Percentiles rank a stretch among this genome's conserved stretches.
Conservation (phyloP, 208 protist genomes). For the Leishmania amazonensis region DNA sequence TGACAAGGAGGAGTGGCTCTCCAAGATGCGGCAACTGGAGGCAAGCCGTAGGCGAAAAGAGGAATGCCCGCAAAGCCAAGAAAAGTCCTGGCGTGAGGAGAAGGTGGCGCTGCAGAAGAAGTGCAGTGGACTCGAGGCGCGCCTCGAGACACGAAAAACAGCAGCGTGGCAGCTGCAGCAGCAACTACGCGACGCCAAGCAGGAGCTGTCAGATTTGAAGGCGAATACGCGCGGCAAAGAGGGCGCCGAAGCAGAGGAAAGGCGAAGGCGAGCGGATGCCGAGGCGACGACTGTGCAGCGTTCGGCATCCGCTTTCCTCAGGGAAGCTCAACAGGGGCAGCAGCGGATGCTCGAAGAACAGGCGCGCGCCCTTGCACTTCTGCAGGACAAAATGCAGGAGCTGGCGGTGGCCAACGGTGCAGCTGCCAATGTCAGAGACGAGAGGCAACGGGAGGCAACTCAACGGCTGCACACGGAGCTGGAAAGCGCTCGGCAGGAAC, state of each 20-base stretch:
- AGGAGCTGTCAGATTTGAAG: constrained; percentile 16
- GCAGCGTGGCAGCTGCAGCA: constrained; percentile 24
- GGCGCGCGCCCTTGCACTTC: not conserved
- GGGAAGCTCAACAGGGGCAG: constrained; percentile 22
- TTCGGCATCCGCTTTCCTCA: constrained; percentile 13
- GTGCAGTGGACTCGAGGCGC: constrained; percentile 27
- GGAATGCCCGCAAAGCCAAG: not conserved
- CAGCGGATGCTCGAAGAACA: constrained; percentile 29
- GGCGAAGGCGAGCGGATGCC: constrained; percentile 7
- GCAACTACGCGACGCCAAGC: constrained; percentile 27
- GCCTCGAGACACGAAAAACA: constrained; percentile 21
- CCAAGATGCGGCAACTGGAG: not conserved
- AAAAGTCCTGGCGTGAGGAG: constrained; percentile 25
- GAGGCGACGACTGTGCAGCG: constrained; percentile 15
- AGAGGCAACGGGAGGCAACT: constrained; percentile 19
- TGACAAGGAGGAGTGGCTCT: not conserved
- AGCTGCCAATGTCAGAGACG: constrained; percentile 14
- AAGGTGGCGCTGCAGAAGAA: constrained; percentile 12
- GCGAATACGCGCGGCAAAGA: constrained; percentile 1
- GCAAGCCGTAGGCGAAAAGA: not conserved
- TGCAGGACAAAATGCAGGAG: constrained; percentile 14
- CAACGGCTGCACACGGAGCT: constrained; percentile 12
- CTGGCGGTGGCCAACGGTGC: not conserved
- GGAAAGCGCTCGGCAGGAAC: constrained; percentile 26
- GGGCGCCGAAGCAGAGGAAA: constrained; percentile 3